Evolutionary conservation across 345 rosid species (phyloP), one percentile per base, ranked within the genome.

Genomic region (Passiflora organensis): DNA sequence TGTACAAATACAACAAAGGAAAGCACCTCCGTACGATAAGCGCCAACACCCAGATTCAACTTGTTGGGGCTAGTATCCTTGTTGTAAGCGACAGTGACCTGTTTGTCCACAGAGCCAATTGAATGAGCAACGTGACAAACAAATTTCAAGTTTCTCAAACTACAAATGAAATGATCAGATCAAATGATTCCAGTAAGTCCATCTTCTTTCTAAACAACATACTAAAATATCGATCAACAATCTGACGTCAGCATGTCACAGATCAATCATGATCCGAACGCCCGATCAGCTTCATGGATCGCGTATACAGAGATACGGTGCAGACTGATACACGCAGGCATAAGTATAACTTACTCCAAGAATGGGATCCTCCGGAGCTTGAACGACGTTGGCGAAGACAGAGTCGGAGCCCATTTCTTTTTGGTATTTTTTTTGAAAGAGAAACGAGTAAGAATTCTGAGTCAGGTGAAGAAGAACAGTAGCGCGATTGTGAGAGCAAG

Each of bases 11-110:
- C 8, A 28, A 8, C 5, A 28, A 28, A 28, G 2, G 11, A 36
- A 36, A 51, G 53, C 53, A 84, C 96, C 94, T 93, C 99, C 4
- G 96, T 91, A 53, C 96, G 75, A 67, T 91, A 91, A 72, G 96
- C 96, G 41, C 95, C 96, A 23, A 88, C 95, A 22, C 99, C 99
- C 71, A 93, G 68, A 78, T 93, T 93, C 65, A 88, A 74, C 87
- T 93, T 91, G 21, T 78, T 52, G 6, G 87, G 95, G 69, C 93
- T 91, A 2, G 82, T 84, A 43, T 91, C 98, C 70, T 91, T 88
- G 84, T 91, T 91, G 55, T 82, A 88, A 1, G 96, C 96, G 42
- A 84, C 85, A n/a, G 99, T 93, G 66, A 93, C 96, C 99, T 93
- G 56, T 11, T 49, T 32, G n/a, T 55, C 0, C 19, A 1, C 48